These are phyloP conservation scores for Rhytidhysteron rufulum DNA, from an alignment of 2,329 filamentous ascomycete genomes.

Conservation along the genomic window DNA sequence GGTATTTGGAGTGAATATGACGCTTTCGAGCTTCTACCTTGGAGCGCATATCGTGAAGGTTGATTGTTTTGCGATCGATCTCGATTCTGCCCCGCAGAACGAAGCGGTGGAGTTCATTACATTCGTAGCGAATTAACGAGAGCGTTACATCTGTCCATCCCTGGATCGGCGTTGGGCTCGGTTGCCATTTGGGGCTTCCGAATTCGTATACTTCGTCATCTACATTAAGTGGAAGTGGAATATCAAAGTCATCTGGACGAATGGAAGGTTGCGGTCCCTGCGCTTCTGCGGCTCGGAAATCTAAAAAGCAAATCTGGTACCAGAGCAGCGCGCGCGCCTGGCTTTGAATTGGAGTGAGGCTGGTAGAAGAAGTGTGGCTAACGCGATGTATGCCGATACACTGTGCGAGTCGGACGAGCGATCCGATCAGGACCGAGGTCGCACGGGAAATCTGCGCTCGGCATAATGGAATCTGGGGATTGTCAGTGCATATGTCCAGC, in stretches of 20 bases:
- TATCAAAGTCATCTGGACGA: conserved; percentile 34
- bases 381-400: conserved; percentile 37
- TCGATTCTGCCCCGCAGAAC: conserved; percentile 36
- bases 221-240: conserved; percentile 32
- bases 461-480: conserved; percentile 30
- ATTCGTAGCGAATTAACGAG: conserved; percentile 34
- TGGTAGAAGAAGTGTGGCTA: conserved; percentile 29
- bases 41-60: conserved; percentile 31
- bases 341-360: conserved; percentile 31
- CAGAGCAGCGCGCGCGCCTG: conserved; percentile 34
- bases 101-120: conserved; percentile 35
- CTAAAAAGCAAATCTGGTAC: conserved; percentile 37
- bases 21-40: conserved; percentile 32
- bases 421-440: conserved; percentile 35
- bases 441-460: conserved; percentile 36
- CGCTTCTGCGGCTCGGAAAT: conserved; percentile 36
- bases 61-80: conserved; percentile 35
- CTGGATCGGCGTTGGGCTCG: conserved; percentile 24
- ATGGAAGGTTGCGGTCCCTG: conserved; percentile 36
- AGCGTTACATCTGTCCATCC: conserved; percentile 34
- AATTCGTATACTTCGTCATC: conserved; percentile 37
- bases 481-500: conserved; percentile 7
- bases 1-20: conserved; percentile 30
- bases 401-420: conserved; percentile 34
- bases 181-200: conserved; percentile 30